A percentile compares a stretch with the other conserved stretches of the same genome.
Conservation (phyloP, 768 basidiomycete genomes). For the Rhodotorula toruloides region DNA sequence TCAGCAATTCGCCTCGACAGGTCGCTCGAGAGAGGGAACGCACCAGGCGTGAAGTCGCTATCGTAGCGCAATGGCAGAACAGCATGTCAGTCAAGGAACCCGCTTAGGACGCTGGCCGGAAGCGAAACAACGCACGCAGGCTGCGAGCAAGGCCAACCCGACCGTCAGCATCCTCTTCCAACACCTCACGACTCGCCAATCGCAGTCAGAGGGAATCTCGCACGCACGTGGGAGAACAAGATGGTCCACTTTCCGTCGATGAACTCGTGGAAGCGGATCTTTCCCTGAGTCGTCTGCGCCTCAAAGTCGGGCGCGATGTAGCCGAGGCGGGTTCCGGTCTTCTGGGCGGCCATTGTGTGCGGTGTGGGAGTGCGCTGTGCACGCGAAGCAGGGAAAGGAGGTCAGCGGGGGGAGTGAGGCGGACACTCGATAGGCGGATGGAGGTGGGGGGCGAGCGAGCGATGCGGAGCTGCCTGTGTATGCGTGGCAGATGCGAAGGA, state of each 20-base stretch:
- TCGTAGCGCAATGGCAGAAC: not conserved
- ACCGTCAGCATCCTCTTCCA: not conserved
- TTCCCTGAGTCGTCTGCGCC: conserved; percentile 78
- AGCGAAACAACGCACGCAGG: not conserved
- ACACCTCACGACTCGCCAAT: not conserved
- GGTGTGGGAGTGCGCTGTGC: not conserved
- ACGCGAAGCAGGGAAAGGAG: not conserved
- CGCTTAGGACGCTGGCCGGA: not conserved
- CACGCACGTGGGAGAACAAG: conserved; percentile 84
- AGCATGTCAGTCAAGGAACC: not conserved
- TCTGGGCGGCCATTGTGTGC: not conserved
- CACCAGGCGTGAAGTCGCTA: conserved; percentile 7
- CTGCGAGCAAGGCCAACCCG: not conserved
- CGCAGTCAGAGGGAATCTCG: conserved; percentile 25
- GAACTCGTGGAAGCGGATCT: conserved; percentile 78
- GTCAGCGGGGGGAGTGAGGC: not conserved
- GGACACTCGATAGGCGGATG: no score
- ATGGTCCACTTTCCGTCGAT: conserved; percentile 80
- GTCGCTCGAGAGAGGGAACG: conserved; percentile 48
- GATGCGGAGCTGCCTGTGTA: no score
- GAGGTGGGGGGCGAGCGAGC: no score
- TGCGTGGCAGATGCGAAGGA: no score
- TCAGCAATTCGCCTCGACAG: conserved; percentile 61
- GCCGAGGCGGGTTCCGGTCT: conserved; percentile 55
- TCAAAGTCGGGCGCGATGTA: conserved; percentile 72